These are phyloP conservation scores for Coleophoma cylindrospora DNA, from an alignment of 2,329 filamentous ascomycete species.

Conservation along the genomic window DNA sequence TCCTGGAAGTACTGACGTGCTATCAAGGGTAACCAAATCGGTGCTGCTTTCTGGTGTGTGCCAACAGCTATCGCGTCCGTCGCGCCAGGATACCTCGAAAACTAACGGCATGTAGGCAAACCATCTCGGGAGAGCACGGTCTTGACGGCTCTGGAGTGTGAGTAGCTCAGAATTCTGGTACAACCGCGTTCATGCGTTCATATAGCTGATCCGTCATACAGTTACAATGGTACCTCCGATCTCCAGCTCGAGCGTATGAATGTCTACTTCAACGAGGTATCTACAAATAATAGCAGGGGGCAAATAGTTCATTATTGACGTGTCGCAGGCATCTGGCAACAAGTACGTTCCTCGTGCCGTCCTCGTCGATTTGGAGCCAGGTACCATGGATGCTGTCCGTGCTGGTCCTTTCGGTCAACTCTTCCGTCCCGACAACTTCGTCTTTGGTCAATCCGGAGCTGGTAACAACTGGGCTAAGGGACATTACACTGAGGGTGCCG, in stretches of 20 bases:
- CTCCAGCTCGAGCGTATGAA: conserved; percentile 99
- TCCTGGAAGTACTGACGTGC: conserved; percentile 15
- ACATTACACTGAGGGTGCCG: conserved; percentile 99
- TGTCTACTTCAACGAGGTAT: conserved; percentile 96
- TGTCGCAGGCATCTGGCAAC: conserved; percentile 78
- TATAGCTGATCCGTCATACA: conserved; percentile 28
- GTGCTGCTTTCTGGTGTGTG: conserved; percentile 96
- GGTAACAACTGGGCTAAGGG: conserved; percentile 99
- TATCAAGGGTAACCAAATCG: conserved; percentile 96
- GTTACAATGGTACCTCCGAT: conserved; percentile 96
- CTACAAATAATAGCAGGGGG: background rate
- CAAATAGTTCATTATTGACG: conserved; percentile 20
- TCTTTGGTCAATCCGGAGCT: conserved; percentile 98
- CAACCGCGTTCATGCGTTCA: too few relatives aligned
- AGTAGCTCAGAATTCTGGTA: conserved; percentile 32
- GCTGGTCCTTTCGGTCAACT: conserved; percentile 97
- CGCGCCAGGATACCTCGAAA: conserved; percentile 24
- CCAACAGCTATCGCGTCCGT: conserved; percentile 11
- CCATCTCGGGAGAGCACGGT: conserved; percentile 86
- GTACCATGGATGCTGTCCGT: conserved; percentile 99
- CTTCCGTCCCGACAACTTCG: conserved; percentile 99
- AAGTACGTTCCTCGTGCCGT: conserved; percentile 99
- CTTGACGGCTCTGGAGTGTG: conserved; percentile 96
- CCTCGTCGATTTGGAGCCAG: conserved; percentile 98
- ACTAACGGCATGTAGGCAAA: conserved; percentile 57